Conservation (phyloP, 148 eudicot species). For the Silene uniflora region DNA sequence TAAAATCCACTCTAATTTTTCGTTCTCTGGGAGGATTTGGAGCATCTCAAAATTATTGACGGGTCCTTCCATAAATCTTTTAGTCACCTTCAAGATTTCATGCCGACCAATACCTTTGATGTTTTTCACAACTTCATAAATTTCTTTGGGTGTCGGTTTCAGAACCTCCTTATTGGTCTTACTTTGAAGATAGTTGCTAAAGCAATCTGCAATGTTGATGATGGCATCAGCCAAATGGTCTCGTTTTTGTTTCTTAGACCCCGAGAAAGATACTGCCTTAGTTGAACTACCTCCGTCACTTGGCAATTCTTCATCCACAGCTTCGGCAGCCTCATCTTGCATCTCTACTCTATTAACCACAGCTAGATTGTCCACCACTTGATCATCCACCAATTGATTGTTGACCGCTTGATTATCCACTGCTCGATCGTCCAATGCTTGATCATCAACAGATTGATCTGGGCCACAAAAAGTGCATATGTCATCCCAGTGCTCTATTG, state of each 20-base stretch:
- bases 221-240: constrained; percentile 5
- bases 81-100: background rate
- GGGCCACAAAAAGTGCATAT: background rate
- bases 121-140: constrained; percentile 2
- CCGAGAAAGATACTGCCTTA: background rate
- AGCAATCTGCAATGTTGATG: background rate
- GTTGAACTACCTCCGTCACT: constrained; percentile 3
- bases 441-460: background rate
- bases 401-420: background rate
- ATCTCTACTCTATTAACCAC: background rate
- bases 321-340: constrained; percentile 5
- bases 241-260: constrained; percentile 4
- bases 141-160: background rate
- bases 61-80: background rate
- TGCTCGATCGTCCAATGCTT: background rate
- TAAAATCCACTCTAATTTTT: background rate
- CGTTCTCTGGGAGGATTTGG: background rate
- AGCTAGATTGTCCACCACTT: background rate
- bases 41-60: background rate
- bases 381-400: background rate
- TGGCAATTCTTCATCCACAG: background rate
- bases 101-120: background rate
- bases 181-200: constrained; percentile 1
- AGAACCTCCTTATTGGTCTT: background rate
- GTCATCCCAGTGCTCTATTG: constrained; percentile 4